Conservation (phyloP, 2,329 filamentous ascomycete genomes). For the Plenodomus biglobosus region DNA sequence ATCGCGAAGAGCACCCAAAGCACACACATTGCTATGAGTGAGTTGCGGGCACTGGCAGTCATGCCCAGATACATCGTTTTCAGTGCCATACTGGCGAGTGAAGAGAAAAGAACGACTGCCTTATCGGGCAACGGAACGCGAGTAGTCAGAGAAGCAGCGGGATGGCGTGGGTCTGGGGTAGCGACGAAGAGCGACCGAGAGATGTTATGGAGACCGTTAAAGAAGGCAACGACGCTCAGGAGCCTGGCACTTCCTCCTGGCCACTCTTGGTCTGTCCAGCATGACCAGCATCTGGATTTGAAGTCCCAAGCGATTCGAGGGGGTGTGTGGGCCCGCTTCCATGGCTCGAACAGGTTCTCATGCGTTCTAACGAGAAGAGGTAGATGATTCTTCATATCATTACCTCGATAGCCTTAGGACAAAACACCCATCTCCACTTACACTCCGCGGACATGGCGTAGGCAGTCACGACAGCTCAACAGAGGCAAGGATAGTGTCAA, state of each 20-base stretch:
- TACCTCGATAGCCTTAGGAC: not conserved
- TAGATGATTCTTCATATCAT: not conserved
- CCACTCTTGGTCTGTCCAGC: not conserved
- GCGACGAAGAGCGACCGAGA: not conserved
- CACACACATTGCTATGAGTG: constrained; percentile 21
- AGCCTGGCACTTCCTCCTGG: not conserved
- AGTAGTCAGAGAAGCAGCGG: not conserved
- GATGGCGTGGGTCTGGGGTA: not conserved
- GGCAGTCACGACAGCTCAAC: not conserved
- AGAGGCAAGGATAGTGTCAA: not conserved
- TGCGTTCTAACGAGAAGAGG: not conserved
- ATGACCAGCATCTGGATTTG: not conserved
- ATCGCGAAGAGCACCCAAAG: constrained; percentile 19
- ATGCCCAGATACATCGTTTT: constrained; percentile 14
- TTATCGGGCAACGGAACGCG: constrained; percentile 1
- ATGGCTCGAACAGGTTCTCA: not conserved
- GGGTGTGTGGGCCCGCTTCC: not conserved
- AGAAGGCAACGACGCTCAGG: not conserved
- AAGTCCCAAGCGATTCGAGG: not conserved
- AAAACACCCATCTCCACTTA: not conserved
- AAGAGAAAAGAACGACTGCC: not conserved
- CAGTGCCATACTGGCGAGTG: constrained; percentile 7
- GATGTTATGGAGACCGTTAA: not conserved
- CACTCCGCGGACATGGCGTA: not conserved
- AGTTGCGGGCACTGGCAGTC: constrained; percentile 18